Evolutionary conservation across 257 asterid species (phyloP).

Genomic region (Ligustrum vulgare): DNA sequence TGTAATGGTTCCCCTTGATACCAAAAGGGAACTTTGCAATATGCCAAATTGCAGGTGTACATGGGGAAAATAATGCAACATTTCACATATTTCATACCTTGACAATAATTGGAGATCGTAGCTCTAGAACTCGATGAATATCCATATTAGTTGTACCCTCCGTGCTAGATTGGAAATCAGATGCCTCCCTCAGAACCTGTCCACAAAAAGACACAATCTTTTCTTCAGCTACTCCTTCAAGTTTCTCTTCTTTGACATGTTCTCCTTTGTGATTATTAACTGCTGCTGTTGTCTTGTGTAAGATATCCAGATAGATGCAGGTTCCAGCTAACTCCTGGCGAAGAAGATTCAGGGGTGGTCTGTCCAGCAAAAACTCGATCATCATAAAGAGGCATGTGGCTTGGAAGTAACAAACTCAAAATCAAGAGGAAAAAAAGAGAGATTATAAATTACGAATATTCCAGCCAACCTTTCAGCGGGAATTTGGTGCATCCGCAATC

Average conservation of each 20-base stretch:
- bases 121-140: conserved; percentile 83
- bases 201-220: conserved; percentile 88
- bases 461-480: conserved; percentile 74
- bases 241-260: conserved; percentile 52
- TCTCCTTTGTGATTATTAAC: conserved; percentile 40
- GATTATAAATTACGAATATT: conserved; percentile 1
- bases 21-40: background rate
- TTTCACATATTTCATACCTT: conserved; percentile 58
- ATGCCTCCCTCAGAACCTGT: conserved; percentile 88
- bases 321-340: conserved; percentile 98
- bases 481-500: conserved; percentile 79
- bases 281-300: conserved; percentile 73
- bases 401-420: conserved; percentile 19
- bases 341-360: conserved; percentile 95
- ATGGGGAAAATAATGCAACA: background rate
- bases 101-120: conserved; percentile 90
- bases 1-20: background rate
- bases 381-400: conserved; percentile 16
- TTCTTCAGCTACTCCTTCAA: conserved; percentile 80
- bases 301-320: conserved; percentile 81
- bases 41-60: background rate
- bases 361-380: conserved; percentile 29
- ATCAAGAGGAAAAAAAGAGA: conserved; percentile 2
- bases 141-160: conserved; percentile 79
- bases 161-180: conserved; percentile 86